Evolutionary conservation across 495 filamentous ascomycete genomes (phyloP).

Genomic region (Xylaria longipes): DNA sequence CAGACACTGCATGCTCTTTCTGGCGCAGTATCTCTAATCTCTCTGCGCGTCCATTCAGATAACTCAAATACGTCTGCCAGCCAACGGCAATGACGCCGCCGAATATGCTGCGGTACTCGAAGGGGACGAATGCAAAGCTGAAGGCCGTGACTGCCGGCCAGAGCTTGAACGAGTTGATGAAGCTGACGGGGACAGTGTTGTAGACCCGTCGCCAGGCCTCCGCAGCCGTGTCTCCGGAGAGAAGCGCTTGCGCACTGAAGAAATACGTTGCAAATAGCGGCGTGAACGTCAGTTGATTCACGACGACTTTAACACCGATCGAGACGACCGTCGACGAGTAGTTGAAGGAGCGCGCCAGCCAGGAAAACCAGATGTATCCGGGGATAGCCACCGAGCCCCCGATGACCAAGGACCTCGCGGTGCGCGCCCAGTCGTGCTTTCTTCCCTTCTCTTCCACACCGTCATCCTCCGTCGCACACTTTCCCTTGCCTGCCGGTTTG

Average conservation of each 20-base stretch:
- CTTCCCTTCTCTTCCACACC: conserved; percentile 54
- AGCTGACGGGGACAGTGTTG: conserved; percentile 76
- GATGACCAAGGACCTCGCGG: conserved; percentile 73
- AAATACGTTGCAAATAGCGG: conserved; percentile 95
- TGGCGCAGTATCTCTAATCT: conserved; percentile 43
- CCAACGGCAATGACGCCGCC: conserved; percentile 78
- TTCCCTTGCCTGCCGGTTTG: not conserved
- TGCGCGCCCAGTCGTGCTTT: conserved; percentile 74
- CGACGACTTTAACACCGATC: conserved; percentile 73
- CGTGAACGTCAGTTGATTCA: conserved; percentile 85
- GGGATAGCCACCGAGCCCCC: conserved; percentile 76
- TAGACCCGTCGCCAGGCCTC: conserved; percentile 73
- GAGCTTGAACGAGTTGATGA: conserved; percentile 81
- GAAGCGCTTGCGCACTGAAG: conserved; percentile 79
- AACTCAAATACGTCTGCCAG: conserved; percentile 91
- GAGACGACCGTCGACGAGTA: conserved; percentile 73
- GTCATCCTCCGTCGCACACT: conserved; percentile 28
- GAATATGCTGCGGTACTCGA: conserved; percentile 81
- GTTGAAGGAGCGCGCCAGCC: conserved; percentile 80
- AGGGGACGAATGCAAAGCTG: conserved; percentile 80
- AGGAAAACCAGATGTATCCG: conserved; percentile 85
- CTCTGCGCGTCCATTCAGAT: conserved; percentile 78
- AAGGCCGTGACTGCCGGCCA: conserved; percentile 92
- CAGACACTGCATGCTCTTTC: not conserved
- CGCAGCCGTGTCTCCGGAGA: conserved; percentile 61